phyloP scores from a whole-genome alignment of 2,329 filamentous ascomycete species.

The Bipolaris zeicola region DNA sequence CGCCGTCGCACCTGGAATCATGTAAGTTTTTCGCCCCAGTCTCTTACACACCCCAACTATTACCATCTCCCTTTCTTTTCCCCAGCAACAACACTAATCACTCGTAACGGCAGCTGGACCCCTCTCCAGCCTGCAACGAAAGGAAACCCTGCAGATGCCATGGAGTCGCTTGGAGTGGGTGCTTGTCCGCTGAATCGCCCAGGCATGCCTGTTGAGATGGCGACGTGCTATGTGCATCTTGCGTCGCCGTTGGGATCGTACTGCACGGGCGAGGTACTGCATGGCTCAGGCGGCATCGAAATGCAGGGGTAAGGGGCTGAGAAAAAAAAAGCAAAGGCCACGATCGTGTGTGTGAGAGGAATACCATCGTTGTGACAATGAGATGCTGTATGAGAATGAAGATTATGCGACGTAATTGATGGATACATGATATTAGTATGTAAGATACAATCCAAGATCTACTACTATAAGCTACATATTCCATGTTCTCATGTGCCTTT shows the following conservation, averaged over 20 bases:
- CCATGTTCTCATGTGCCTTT: neutral
- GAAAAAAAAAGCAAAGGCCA: neutral
- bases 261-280: slow-evolving; percentile 26
- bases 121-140: slow-evolving; percentile 24
- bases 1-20: slow-evolving; percentile 70
- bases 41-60: neutral
- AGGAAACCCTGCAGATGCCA: slow-evolving; percentile 16
- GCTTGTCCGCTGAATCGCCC: slow-evolving; percentile 26
- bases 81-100: neutral
- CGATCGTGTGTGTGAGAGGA: neutral
- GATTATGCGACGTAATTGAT: neutral
- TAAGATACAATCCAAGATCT: no score
- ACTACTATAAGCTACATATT: neutral
- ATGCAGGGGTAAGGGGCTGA: slow-evolving; percentile 19
- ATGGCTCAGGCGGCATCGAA: slow-evolving; percentile 26
- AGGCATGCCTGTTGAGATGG: slow-evolving; percentile 29
- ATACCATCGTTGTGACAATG: neutral
- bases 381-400: neutral
- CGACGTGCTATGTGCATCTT: slow-evolving; percentile 25
- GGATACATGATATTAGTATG: neutral
- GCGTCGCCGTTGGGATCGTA: slow-evolving; percentile 26
- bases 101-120: slow-evolving; percentile 19
- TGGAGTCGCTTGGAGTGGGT: slow-evolving; percentile 23
- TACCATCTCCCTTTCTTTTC: slow-evolving; percentile 8
- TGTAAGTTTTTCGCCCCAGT: slow-evolving; percentile 18